Percentiles rank a stretch among this genome's conserved stretches.
Conservation (phyloP, 1,284 basidiomycete genomes). For the Puccinia triticina region DNA sequence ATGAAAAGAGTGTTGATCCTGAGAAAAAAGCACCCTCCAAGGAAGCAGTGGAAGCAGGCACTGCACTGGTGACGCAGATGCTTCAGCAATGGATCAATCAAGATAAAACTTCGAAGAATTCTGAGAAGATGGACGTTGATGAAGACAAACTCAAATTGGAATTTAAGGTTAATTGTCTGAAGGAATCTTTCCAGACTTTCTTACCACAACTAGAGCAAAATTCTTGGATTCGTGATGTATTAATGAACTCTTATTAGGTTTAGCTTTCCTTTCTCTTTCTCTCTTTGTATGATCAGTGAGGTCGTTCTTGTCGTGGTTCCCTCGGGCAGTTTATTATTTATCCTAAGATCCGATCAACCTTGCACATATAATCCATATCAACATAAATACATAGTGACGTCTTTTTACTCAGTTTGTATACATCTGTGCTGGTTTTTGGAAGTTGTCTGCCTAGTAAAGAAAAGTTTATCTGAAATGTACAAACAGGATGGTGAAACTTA, state of each 20-base stretch:
- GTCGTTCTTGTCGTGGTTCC: no score
- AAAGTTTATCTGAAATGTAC: no score
- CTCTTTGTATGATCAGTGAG: background rate
- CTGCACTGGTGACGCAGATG: conserved; percentile 19
- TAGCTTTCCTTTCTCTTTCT: background rate
- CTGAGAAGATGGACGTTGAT: conserved; percentile 44
- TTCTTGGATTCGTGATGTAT: conserved; percentile 72
- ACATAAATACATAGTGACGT: no score
- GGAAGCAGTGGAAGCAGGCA: conserved; percentile 57
- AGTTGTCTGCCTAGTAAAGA: no score
- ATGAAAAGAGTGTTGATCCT: background rate
- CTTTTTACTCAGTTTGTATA: no score
- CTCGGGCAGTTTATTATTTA: no score
- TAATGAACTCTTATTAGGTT: conserved; percentile 61
- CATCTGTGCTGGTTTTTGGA: no score
- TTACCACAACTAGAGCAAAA: conserved; percentile 72
- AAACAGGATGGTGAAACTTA: no score
- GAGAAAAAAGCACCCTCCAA: background rate
- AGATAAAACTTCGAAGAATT: background rate
- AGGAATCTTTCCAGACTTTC: conserved; percentile 70
- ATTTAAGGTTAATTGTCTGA: conserved; percentile 70
- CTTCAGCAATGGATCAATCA: conserved; percentile 59
- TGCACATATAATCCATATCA: no score
- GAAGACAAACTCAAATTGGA: conserved; percentile 62
- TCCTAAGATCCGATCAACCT: no score